Evolutionary conservation across 2,329 filamentous ascomycete species (phyloP).

Genomic region (Neocucurbitaria cava): DNA sequence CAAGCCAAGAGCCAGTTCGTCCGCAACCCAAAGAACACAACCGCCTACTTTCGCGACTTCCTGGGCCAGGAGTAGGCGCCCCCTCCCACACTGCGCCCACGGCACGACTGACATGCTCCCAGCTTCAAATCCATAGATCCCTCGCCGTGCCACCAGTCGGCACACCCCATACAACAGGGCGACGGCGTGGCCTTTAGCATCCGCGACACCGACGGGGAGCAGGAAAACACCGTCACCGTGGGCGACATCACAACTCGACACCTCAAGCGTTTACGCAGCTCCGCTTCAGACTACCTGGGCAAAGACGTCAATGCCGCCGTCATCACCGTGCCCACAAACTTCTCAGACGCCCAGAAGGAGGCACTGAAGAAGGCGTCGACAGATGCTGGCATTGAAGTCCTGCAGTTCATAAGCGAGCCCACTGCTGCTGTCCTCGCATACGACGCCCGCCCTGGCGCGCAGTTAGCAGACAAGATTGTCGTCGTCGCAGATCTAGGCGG

Average conservation of each 20-base stretch:
- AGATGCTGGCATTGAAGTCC: slow-evolving; percentile 82
- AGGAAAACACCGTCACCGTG: slow-evolving; percentile 73
- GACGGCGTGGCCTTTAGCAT: slow-evolving; percentile 81
- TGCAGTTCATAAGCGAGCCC: slow-evolving; percentile 93
- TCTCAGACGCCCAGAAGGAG: slow-evolving; percentile 83
- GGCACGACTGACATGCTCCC: slow-evolving; percentile 28
- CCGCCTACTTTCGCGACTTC: slow-evolving; percentile 96
- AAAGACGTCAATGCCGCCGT: slow-evolving; percentile 95
- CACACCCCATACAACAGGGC: slow-evolving; percentile 80
- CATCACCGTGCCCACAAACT: slow-evolving; percentile 93
- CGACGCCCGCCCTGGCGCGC: slow-evolving; percentile 80
- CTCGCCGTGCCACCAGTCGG: slow-evolving; percentile 90
- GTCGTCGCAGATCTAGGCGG: slow-evolving; percentile 93
- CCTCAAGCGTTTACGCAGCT: slow-evolving; percentile 78
- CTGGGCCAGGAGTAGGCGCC: slow-evolving; percentile 82
- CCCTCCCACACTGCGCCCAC: not conserved
- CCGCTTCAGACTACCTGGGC: slow-evolving; percentile 90
- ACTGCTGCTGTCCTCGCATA: slow-evolving; percentile 89
- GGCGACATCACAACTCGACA: slow-evolving; percentile 85
- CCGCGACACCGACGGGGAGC: slow-evolving; percentile 69
- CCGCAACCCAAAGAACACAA: slow-evolving; percentile 89
- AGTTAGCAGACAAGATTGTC: slow-evolving; percentile 82
- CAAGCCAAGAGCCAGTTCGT: slow-evolving; percentile 95
- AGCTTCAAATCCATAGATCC: slow-evolving; percentile 95
- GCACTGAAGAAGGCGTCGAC: slow-evolving; percentile 80